Conservation (phyloP, 23 red algal species). For the Gracilaria vermiculophylla region DNA sequence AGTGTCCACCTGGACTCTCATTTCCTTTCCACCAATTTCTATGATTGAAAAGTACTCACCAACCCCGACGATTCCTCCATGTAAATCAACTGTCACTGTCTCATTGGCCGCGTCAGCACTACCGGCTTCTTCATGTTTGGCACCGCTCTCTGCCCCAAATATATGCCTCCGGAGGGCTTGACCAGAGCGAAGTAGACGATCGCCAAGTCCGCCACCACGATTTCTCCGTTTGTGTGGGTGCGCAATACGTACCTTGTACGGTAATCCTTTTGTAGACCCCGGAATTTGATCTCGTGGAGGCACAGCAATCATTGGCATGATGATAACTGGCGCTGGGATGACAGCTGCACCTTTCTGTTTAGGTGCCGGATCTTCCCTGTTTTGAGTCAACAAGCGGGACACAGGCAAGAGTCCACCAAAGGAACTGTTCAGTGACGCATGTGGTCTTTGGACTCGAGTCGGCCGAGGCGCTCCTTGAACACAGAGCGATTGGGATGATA, state of each 20-base stretch:
- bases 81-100: constrained; percentile 59
- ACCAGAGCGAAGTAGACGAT: background rate
- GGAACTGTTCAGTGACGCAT: background rate
- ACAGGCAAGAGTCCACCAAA: background rate
- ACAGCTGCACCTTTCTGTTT: background rate
- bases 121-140: background rate
- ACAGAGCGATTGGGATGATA: background rate
- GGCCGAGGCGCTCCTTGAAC: background rate
- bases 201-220: background rate
- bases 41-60: constrained; percentile 85
- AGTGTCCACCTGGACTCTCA: constrained; percentile 92
- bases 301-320: constrained; percentile 65
- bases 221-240: background rate
- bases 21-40: constrained; percentile 72
- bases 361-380: background rate
- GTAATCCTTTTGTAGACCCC: constrained; percentile 65
- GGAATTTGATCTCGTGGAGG: constrained; percentile 36
- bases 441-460: background rate
- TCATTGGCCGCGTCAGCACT: background rate
- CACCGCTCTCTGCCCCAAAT: background rate
- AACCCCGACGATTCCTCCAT: constrained; percentile 71
- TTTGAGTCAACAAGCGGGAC: background rate
- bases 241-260: constrained; percentile 57
- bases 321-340: constrained; percentile 38
- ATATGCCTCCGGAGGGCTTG: constrained; percentile 1